These are phyloP conservation scores for Rhododendron henanense DNA, from an alignment of 148 eudicot species.

Conservation along the genomic window DNA sequence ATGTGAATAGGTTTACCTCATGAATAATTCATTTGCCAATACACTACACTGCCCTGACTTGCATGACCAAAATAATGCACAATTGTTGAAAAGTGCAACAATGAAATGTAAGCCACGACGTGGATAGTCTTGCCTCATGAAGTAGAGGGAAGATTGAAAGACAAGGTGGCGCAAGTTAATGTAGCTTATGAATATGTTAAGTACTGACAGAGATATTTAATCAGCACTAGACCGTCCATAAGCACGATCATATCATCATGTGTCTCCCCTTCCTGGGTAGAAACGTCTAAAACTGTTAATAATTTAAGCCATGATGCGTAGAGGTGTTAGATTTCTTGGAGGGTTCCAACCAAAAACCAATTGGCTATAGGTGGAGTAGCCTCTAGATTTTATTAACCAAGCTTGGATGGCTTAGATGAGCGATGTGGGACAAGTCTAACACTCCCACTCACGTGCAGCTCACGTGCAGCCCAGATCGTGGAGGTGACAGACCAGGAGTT, in stretches of 20 bases:
- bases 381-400: too few species aligned
- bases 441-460: too few species aligned
- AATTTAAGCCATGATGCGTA: neutral
- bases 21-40: neutral
- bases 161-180: constrained; percentile 11
- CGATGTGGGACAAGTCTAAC: too few species aligned
- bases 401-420: too few species aligned
- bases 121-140: constrained; percentile 11
- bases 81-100: neutral
- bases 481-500: too few species aligned
- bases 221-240: constrained; percentile 29
- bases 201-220: constrained; percentile 1
- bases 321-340: neutral
- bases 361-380: too few species aligned
- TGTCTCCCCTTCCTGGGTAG: neutral
- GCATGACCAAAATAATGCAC: neutral
- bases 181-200: constrained; percentile 23
- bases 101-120: constrained; percentile 12
- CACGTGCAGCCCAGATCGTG: too few species aligned
- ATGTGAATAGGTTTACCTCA: neutral
- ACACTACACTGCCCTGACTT: neutral
- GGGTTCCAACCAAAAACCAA: too few species aligned
- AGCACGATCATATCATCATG: constrained; percentile 10
- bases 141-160: constrained; percentile 10
- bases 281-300: neutral